Percentiles rank a stretch among this genome's conserved stretches.
Conservation (phyloP, 2,329 filamentous ascomycete genomes). For the Stemphylium beticola region DNA sequence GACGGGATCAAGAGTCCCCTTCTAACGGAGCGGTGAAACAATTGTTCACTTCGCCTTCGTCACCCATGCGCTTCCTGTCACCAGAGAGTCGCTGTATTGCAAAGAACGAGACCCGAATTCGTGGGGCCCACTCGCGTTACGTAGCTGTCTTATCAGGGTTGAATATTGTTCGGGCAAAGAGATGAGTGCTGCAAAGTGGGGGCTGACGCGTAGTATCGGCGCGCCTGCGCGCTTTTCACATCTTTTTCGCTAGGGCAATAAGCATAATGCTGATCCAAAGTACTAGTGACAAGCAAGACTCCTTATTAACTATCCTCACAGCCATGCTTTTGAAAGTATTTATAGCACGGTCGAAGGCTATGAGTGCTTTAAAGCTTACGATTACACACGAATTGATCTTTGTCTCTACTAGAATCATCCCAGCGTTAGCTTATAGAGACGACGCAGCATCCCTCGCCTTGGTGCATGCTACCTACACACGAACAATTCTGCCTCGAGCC, state of each 20-base stretch:
- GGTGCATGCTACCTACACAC: not conserved
- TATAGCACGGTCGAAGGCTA: not conserved
- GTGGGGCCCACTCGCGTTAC: no score
- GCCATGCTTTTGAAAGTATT: not conserved
- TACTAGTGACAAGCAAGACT: not conserved
- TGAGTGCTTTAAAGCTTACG: not conserved
- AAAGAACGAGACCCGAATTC: no score
- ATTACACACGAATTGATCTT: not conserved
- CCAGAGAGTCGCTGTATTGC: no score
- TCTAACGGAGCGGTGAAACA: not conserved
- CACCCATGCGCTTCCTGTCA: no score
- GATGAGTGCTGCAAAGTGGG: no score
- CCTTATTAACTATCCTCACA: not conserved
- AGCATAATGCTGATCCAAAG: not conserved
- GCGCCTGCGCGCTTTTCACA: not conserved
- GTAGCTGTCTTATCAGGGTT: no score
- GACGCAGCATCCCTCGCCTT: not conserved
- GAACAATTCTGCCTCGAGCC: not conserved
- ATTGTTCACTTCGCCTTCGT: not conserved
- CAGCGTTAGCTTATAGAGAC: not conserved
- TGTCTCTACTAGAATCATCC: not conserved
- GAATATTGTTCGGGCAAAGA: no score
- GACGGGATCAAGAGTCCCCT: not conserved
- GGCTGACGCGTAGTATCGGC: no score
- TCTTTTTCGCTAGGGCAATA: not conserved